Base-by-base conservation (phyloP, 164 flowering plant genomes). In the Hamamelis virginiana region DNA sequence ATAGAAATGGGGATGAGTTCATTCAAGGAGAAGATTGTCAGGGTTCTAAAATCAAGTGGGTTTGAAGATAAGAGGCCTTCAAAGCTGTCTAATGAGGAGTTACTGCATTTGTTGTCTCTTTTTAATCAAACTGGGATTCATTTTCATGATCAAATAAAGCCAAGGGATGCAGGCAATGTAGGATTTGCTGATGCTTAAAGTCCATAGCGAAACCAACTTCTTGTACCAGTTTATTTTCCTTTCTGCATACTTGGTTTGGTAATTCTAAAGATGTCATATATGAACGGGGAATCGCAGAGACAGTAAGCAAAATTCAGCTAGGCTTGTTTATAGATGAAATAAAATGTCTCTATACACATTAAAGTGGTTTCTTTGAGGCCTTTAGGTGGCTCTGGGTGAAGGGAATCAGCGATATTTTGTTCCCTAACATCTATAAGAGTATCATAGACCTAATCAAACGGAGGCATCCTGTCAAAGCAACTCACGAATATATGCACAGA, bases 61-160 rank as follows among this genome's bases (percentile, higher is more conserved):
- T 90, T 85, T 60, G 89, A 81, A 55, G 89, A 86, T 26, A 91
- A 86, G 80, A 88, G 99, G 70, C 97, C 97, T 51, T 82, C 88
- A 2, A 95, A 91, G 79, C 71, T 92, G 59, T 90, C 87, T 1
- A 79, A 80, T 28, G 84, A 89, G 51, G 91, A 91, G 74, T 68
- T 92, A 11, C 68, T 91, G 66, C 64, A 58, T 46, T 75, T 90
- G 77, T 83, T 90, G 4, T 67, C 69, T 26, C 72, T 78, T 26
- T 82, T 85, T 64, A 95, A 95, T 76, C 78, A 83, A 79, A 79
- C 80, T 58, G 88, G 89, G 38, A 85, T 95, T 33, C 77, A 70
- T 72, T 95, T 94, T 75, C 72, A 80, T 81, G 85, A 77, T 58
- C 67, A 64, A 51, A 59, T 71, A 51, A 75, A 73, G 48, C 56